Evolutionary conservation across 495 filamentous ascomycete genomes (phyloP).

Genomic region (Friedmanniomyces simplex): DNA sequence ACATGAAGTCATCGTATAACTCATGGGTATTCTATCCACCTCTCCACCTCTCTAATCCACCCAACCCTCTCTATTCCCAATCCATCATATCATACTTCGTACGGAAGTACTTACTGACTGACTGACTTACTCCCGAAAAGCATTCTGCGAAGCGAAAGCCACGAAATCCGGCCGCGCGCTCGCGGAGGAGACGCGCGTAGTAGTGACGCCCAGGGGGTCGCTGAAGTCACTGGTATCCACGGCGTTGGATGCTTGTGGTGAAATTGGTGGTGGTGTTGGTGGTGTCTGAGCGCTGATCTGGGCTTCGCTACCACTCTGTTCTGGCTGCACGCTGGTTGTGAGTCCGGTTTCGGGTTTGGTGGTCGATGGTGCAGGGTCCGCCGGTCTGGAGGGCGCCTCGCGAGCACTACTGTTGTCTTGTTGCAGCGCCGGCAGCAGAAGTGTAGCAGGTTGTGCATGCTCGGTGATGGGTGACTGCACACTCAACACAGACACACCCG

Average conservation of each 20-base stretch:
- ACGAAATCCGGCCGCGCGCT: conserved; percentile 10
- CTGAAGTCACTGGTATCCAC: conserved; percentile 2
- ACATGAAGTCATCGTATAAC: no score
- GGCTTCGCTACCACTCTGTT: neutral
- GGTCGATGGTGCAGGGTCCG: neutral
- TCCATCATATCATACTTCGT: no score
- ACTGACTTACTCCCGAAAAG: conserved; percentile 2
- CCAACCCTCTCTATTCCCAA: neutral
- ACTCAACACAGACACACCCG: conserved; percentile 1
- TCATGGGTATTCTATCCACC: no score
- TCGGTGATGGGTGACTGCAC: neutral
- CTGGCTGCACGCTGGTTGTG: no score
- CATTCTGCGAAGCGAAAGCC: conserved; percentile 17
- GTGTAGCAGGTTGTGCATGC: neutral
- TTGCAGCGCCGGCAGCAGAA: no score
- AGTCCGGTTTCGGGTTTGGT: no score
- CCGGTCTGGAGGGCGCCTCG: neutral
- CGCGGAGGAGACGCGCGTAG: neutral
- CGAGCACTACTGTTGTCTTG: neutral
- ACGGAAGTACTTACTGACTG: no score
- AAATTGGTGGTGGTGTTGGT: no score
- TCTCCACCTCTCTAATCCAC: neutral
- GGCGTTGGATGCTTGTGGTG: neutral
- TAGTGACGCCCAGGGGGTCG: conserved; percentile 16
- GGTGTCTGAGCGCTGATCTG: no score